Evolutionary conservation across 2,329 filamentous ascomycete species (phyloP).

Genomic region (Trichoderma koningiopsis): DNA sequence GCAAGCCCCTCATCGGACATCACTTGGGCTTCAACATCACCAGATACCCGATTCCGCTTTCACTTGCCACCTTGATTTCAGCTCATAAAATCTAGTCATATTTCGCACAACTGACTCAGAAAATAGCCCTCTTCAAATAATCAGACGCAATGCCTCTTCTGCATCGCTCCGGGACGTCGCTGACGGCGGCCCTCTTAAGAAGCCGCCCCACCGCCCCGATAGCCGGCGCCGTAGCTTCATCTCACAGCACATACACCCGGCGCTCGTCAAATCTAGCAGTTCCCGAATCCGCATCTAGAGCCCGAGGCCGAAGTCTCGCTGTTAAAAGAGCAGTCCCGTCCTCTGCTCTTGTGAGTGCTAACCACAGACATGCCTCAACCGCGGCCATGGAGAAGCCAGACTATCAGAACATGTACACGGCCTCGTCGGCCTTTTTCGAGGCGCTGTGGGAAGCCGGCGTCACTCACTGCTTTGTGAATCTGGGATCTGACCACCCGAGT

Average conservation of each 20-base stretch:
- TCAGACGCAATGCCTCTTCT: conserved; percentile 33
- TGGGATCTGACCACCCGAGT: conserved; percentile 72
- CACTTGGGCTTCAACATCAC: not conserved
- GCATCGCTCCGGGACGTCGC: conserved; percentile 32
- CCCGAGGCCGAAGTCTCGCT: not conserved
- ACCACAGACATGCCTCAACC: conserved; percentile 26
- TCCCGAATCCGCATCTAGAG: not conserved
- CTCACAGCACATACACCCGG: conserved; percentile 12
- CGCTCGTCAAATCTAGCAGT: conserved; percentile 15
- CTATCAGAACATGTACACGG: conserved; percentile 61
- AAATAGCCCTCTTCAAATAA: not conserved
- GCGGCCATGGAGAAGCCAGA: conserved; percentile 28
- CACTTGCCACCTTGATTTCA: not conserved
- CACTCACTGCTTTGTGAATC: conserved; percentile 63
- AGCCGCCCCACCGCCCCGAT: conserved; percentile 28
- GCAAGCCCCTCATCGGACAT: not conserved
- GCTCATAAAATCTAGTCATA: not conserved
- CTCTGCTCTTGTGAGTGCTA: conserved; percentile 13
- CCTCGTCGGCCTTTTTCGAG: conserved; percentile 82
- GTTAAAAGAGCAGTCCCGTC: conserved; percentile 8
- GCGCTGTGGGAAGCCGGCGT: conserved; percentile 71
- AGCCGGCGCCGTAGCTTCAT: conserved; percentile 20
- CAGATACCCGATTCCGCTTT: conserved; percentile 3
- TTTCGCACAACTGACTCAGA: not conserved
- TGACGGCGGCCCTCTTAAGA: conserved; percentile 32